A percentile compares a stretch with the other conserved stretches of the same genome.
Evolutionary conservation across 495 filamentous ascomycete genomes (phyloP).

Genomic region (Penicillium ucsense): DNA sequence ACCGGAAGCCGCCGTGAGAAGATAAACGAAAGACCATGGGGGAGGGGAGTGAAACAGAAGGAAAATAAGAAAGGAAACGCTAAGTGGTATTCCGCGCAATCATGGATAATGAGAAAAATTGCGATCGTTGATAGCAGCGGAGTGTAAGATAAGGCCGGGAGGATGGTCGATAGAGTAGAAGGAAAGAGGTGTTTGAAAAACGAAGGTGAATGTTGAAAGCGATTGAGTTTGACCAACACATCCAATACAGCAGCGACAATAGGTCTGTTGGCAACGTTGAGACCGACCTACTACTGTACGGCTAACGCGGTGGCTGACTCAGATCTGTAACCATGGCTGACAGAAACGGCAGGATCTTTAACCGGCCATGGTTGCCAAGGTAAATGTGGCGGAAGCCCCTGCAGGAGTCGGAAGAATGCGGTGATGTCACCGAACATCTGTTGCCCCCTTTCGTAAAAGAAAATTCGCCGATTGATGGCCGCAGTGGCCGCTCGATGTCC

Average conservation of each 20-base stretch:
- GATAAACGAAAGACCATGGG: conserved; percentile 7
- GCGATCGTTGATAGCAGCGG: background rate
- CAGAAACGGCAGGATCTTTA: conserved; percentile 2
- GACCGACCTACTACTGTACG: too few species aligned
- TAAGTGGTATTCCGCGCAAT: conserved; percentile 1
- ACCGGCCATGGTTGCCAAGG: conserved; percentile 15
- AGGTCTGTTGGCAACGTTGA: too few species aligned
- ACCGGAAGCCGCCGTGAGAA: background rate
- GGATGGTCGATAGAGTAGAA: too few species aligned
- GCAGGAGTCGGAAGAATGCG: conserved; percentile 14
- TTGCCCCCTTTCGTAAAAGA: conserved; percentile 12
- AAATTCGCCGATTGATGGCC: conserved; percentile 5
- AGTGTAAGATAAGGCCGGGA: too few species aligned
- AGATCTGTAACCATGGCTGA: too few species aligned
- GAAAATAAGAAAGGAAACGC: conserved; percentile 6
- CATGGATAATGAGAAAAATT: background rate
- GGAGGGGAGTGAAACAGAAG: background rate
- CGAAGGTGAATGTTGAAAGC: too few species aligned
- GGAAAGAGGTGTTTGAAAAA: too few species aligned
- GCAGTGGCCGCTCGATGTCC: background rate
- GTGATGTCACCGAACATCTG: conserved; percentile 23
- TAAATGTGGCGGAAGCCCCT: conserved; percentile 14
- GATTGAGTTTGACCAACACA: too few species aligned
- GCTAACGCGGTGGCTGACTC: too few species aligned
- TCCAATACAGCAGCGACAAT: too few species aligned